phyloP scores from a whole-genome alignment of 441 rosid genomes.

The Populus hybrid region DNA sequence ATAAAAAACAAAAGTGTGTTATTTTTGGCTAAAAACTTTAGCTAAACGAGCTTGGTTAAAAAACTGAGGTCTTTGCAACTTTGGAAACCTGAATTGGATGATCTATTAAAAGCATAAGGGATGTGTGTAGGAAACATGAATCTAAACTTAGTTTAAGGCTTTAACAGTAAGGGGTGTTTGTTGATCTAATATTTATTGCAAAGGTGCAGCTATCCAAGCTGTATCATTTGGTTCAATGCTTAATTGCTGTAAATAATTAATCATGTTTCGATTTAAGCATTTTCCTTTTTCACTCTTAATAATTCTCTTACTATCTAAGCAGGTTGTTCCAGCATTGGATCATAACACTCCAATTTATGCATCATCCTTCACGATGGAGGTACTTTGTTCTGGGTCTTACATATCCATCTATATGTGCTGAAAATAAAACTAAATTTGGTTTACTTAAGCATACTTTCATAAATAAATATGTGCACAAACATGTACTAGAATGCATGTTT shows the following conservation, averaged over 20 bases:
- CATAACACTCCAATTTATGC: slow-evolving; percentile 75
- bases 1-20: not conserved
- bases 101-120: not conserved
- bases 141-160: not conserved
- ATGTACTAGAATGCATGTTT: not conserved
- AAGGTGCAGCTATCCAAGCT: not conserved
- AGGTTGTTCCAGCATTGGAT: slow-evolving; percentile 96
- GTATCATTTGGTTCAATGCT: not conserved
- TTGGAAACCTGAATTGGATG: not conserved
- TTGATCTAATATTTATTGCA: not conserved
- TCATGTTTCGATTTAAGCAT: slow-evolving; percentile 3
- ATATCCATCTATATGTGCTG: not conserved
- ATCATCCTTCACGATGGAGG: slow-evolving; percentile 98
- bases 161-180: not conserved
- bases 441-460: not conserved
- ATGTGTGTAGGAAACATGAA: slow-evolving; percentile 9
- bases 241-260: not conserved
- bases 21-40: not conserved
- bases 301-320: slow-evolving; percentile 27
- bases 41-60: not conserved
- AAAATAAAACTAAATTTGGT: not conserved
- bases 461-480: not conserved
- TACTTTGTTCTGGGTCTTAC: slow-evolving; percentile 22
- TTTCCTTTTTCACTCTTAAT: not conserved
- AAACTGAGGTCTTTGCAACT: not conserved